These are phyloP conservation scores for Buddleja alternifolia DNA, from an alignment of 257 asterid genomes.

Conservation along the genomic window DNA sequence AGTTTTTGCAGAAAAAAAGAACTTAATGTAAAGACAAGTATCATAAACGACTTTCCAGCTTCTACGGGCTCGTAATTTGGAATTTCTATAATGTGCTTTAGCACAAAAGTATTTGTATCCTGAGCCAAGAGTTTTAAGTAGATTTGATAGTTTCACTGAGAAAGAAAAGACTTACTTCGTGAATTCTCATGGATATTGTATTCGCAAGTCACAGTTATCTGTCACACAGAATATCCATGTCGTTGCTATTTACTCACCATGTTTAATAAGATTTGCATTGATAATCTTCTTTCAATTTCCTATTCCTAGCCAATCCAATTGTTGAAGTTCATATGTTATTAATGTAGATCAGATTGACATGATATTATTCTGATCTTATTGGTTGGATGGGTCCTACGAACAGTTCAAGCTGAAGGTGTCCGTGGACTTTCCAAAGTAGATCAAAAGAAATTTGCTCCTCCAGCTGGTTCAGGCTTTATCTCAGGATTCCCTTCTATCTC, in stretches of 20 bases:
- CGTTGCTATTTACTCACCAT: neutral
- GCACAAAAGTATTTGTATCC: neutral
- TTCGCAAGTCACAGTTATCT: conserved; percentile 7
- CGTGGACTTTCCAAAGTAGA: conserved; percentile 72
- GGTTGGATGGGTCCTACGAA: too few relatives aligned
- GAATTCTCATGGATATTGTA: conserved; percentile 20
- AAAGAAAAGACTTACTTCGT: neutral
- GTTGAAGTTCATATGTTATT: too few relatives aligned
- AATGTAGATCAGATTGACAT: too few relatives aligned
- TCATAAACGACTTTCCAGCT: conserved; percentile 2
- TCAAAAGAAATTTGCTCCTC: conserved; percentile 76
- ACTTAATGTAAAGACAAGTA: neutral
- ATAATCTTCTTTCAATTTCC: neutral
- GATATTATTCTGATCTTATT: too few relatives aligned
- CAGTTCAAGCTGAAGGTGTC: too few relatives aligned
- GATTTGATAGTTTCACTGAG: conserved; percentile 8
- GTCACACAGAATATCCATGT: neutral
- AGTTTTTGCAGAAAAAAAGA: neutral
- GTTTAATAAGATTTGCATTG: neutral
- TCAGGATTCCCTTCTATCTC: conserved; percentile 91
- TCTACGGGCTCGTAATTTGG: neutral
- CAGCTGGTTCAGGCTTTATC: conserved; percentile 97
- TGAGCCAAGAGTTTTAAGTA: neutral
- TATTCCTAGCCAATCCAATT: conserved; percentile 3
- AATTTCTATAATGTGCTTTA: neutral